Evolutionary conservation across 352 stramenopile genomes (phyloP), one percentile per base, ranked within the genome.

Genomic region (Globisporangium emineosum): DNA sequence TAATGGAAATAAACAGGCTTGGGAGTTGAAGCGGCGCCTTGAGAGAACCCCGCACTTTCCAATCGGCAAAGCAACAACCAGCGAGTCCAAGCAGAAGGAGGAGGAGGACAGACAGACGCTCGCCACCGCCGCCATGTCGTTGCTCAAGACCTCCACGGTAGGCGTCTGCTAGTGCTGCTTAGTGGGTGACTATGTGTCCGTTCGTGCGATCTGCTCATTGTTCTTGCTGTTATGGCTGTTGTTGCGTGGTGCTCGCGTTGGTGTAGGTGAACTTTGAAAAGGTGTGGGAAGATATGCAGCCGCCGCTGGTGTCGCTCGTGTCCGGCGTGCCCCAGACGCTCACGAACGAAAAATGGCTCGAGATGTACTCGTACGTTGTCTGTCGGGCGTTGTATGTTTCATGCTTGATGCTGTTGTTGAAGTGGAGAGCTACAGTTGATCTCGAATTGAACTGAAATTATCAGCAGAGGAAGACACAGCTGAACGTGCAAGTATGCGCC

Each of bases 281-380:
- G 62, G 71, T 92, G 47, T 96, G 87, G 87, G 76, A 81, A 5
- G 81, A 88, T 45, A 96, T 96, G 73, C 78, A 96, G 69, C 82
- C 77, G 25, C 72, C 78, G n/a, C 72, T 96, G 42, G 72, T 80
- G 55, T 90, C 85, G 67, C 69, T 96, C 15, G 71, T 96, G 8
- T 92, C 81, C 29, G 87, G 85, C 2, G 62, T 66, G 25, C 83
- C 80, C 33, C 76, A 90, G 65, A 80, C 77, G 29, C 72, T 96
- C 30, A 87, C 80, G 30, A 88, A 92, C 58, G 82, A 93, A 17
- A 92, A 90, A 54, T 96, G 87, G 87, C 78, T 94, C 35, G 78
- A 88, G 30, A 92, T 96, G 77, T 94, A 93, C 69, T 91, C 81
- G 85, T 93, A 90, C 64, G 85, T 85, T 10, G n/a, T 3, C 25